Percentiles rank a stretch among this genome's conserved stretches.
Conservation (phyloP, 441 rosid species). For the Adansonia madagascariensis region DNA sequence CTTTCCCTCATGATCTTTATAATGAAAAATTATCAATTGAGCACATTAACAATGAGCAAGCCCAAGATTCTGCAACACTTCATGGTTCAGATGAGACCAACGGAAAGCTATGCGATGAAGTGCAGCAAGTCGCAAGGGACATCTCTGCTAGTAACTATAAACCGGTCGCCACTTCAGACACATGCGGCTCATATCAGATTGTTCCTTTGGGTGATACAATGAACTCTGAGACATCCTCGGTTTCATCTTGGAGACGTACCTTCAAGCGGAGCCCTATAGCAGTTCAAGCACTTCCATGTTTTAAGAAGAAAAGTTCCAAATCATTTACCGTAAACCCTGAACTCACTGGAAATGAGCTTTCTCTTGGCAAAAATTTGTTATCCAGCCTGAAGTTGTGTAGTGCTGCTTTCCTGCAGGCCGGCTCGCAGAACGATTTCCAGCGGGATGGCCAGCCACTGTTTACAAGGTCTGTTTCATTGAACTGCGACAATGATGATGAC, state of each 20-base stretch:
- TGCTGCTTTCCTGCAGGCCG: constrained; percentile 2
- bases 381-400: constrained; percentile 24
- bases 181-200: constrained; percentile 23
- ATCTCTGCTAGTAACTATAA: constrained; percentile 18
- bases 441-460: background rate
- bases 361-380: constrained; percentile 32
- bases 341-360: constrained; percentile 26
- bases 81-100: constrained; percentile 22
- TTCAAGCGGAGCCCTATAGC: constrained; percentile 31
- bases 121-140: constrained; percentile 23
- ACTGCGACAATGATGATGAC: constrained; percentile 20
- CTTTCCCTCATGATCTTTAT: constrained; percentile 30
- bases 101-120: constrained; percentile 23
- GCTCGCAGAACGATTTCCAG: constrained; percentile 17
- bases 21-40: constrained; percentile 30
- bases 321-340: constrained; percentile 28
- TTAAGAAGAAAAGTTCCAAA: constrained; percentile 33
- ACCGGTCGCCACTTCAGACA: constrained; percentile 14
- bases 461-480: background rate
- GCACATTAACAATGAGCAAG: constrained; percentile 32
- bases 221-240: constrained; percentile 30
- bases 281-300: constrained; percentile 58
- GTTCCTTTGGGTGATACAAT: constrained; percentile 26
- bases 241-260: constrained; percentile 26
- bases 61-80: constrained; percentile 29